These are phyloP conservation scores for Fusarium penzigii DNA, from an alignment of 2,329 filamentous ascomycete species.

Conservation along the genomic window DNA sequence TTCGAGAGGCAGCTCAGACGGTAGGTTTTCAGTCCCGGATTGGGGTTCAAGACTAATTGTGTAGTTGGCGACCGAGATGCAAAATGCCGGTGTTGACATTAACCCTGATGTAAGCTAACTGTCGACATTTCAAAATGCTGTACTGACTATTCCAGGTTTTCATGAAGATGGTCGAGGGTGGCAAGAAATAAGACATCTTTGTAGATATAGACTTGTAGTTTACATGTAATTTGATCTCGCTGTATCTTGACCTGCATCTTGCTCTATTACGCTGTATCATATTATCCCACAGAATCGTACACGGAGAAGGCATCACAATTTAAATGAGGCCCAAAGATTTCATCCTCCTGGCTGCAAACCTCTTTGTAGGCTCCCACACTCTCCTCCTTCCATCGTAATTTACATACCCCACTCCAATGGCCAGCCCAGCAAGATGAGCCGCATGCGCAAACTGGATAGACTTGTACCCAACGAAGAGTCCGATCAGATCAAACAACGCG, in stretches of 20 bases:
- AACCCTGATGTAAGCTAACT: slow-evolving; percentile 14
- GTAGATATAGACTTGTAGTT: too few relatives aligned
- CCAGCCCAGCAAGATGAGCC: background rate
- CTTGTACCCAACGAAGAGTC: background rate
- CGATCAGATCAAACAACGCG: background rate
- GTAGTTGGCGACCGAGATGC: slow-evolving; percentile 21
- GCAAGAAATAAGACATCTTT: too few relatives aligned
- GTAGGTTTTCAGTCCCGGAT: background rate
- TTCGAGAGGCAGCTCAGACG: slow-evolving; percentile 20
- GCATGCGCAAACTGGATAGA: slow-evolving; percentile 1
- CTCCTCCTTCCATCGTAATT: slow-evolving; percentile 2
- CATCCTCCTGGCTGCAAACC: background rate
- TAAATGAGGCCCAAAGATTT: background rate
- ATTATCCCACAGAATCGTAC: too few relatives aligned
- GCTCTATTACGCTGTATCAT: too few relatives aligned
- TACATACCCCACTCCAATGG: slow-evolving; percentile 2
- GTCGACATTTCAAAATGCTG: too few relatives aligned
- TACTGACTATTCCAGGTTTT: too few relatives aligned
- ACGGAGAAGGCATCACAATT: too few relatives aligned
- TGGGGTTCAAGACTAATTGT: background rate
- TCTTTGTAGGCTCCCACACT: background rate
- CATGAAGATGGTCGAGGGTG: too few relatives aligned
- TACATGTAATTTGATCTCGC: too few relatives aligned
- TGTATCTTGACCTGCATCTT: too few relatives aligned
- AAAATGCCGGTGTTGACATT: slow-evolving; percentile 23